Evolutionary conservation across 768 basidiomycete species (phyloP).

Genomic region (Termitomyces bulborhizus): DNA sequence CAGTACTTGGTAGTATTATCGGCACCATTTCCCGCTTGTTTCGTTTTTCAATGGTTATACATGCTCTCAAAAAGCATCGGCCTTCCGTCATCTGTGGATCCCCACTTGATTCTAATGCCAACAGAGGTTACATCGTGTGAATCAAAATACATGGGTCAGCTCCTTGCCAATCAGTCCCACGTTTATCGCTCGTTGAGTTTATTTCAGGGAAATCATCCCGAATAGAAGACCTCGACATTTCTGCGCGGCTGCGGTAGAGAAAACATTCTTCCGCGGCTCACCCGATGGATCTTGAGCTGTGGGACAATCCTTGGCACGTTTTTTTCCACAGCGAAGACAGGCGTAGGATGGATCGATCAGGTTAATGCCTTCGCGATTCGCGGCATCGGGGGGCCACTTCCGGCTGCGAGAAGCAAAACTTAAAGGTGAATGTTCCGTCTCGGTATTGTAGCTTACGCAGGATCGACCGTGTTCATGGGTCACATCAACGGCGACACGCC

Average conservation of each 20-base stretch:
- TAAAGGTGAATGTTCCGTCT: conserved; percentile 2
- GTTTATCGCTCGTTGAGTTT: background rate
- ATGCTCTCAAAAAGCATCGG: background rate
- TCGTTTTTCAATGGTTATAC: background rate
- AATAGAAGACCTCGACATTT: background rate
- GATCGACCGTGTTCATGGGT: background rate
- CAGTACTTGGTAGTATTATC: background rate
- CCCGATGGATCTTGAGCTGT: background rate
- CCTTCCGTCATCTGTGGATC: background rate
- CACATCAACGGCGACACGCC: conserved; percentile 6
- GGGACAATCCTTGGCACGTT: background rate
- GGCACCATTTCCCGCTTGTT: background rate
- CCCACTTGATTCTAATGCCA: background rate
- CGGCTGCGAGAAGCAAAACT: background rate
- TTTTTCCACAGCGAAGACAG: background rate
- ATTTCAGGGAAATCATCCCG: background rate
- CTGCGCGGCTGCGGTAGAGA: background rate
- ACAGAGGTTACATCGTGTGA: background rate
- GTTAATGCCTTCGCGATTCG: background rate
- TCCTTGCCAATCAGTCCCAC: background rate
- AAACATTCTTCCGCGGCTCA: background rate
- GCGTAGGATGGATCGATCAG: background rate
- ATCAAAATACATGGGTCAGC: background rate
- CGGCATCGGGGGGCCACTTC: conserved; percentile 1
- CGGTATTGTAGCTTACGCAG: conserved; percentile 1